Conservation (phyloP, 441 rosid species). For the Pelargonium australe region DNA sequence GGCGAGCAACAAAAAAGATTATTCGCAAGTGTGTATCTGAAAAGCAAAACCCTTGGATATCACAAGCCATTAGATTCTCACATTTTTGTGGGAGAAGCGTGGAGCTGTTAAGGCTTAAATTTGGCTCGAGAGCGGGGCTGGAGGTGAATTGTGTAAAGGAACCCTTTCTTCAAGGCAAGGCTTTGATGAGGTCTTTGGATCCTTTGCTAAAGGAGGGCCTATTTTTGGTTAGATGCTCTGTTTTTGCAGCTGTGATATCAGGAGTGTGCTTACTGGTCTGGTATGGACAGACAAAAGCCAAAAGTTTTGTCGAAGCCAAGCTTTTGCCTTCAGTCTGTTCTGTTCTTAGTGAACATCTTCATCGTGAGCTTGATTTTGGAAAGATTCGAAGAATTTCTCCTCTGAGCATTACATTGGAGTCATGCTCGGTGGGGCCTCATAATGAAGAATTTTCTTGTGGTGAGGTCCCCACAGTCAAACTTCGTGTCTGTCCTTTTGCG, state of each 20-base stretch:
- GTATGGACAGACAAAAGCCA: constrained; percentile 83
- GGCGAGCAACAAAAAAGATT: constrained; percentile 28
- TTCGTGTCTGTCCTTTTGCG: constrained; percentile 73
- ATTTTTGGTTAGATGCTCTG: constrained; percentile 68
- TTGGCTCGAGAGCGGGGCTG: constrained; percentile 50
- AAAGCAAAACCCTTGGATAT: constrained; percentile 63
- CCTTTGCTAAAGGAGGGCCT: constrained; percentile 66
- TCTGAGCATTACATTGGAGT: constrained; percentile 80
- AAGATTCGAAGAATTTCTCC: constrained; percentile 87
- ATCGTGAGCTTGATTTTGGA: constrained; percentile 82
- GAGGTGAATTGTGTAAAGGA: constrained; percentile 57
- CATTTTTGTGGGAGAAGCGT: constrained; percentile 62
- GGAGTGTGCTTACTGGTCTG: constrained; percentile 84
- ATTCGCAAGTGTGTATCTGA: constrained; percentile 36
- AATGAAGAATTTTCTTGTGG: constrained; percentile 86
- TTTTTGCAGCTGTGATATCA: constrained; percentile 64
- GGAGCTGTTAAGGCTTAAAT: constrained; percentile 51
- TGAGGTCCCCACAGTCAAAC: constrained; percentile 78
- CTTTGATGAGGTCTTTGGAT: constrained; percentile 51
- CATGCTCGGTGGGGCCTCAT: constrained; percentile 75
- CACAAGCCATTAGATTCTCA: constrained; percentile 55
- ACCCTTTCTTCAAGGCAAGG: constrained; percentile 57
- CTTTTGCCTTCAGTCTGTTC: constrained; percentile 91
- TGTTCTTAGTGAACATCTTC: constrained; percentile 61
- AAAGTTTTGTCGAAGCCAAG: constrained; percentile 61